Conservation (phyloP, 768 basidiomycete genomes). For the Leucosporidium scottii region DNA sequence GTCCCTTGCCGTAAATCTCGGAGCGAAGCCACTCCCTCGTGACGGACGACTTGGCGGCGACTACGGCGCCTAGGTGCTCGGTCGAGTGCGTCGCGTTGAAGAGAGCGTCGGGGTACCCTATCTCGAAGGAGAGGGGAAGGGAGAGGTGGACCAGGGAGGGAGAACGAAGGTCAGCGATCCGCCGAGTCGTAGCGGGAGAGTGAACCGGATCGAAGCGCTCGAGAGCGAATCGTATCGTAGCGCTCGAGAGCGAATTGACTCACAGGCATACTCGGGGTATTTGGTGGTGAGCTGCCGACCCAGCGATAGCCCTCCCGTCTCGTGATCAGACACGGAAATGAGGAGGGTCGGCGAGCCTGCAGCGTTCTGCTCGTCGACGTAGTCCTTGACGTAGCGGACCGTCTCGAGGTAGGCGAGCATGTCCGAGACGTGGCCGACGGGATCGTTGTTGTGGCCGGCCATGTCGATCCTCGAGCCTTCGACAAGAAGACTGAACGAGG, state of each 20-base stretch:
- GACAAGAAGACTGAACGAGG: neutral
- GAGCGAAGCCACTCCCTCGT: slow-evolving; percentile 21
- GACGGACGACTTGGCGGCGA: slow-evolving; percentile 16
- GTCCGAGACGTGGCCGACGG: slow-evolving; percentile 30
- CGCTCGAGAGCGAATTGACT: slow-evolving; percentile 3
- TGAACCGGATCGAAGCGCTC: too few relatives aligned
- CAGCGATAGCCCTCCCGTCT: slow-evolving; percentile 38
- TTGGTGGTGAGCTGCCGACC: slow-evolving; percentile 30
- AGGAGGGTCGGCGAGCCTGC: slow-evolving; percentile 31
- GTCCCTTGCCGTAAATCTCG: slow-evolving; percentile 31
- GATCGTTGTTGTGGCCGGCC: slow-evolving; percentile 23
- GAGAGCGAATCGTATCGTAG: too few relatives aligned
- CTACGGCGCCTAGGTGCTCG: slow-evolving; percentile 18
- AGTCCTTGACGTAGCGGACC: slow-evolving; percentile 31
- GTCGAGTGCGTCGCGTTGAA: slow-evolving; percentile 35
- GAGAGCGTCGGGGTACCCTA: slow-evolving; percentile 36
- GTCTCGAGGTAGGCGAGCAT: slow-evolving; percentile 37
- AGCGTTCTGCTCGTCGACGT: slow-evolving; percentile 28
- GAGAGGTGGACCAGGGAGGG: too few relatives aligned
- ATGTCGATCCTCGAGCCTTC: neutral
- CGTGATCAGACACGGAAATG: slow-evolving; percentile 38
- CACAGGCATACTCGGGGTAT: slow-evolving; percentile 35
- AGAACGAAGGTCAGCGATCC: neutral
- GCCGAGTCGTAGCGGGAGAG: neutral
- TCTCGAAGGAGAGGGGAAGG: neutral